These are phyloP conservation scores for Daldinia sp. DNA, from an alignment of 2,329 filamentous ascomycete genomes.

Conservation along the genomic window DNA sequence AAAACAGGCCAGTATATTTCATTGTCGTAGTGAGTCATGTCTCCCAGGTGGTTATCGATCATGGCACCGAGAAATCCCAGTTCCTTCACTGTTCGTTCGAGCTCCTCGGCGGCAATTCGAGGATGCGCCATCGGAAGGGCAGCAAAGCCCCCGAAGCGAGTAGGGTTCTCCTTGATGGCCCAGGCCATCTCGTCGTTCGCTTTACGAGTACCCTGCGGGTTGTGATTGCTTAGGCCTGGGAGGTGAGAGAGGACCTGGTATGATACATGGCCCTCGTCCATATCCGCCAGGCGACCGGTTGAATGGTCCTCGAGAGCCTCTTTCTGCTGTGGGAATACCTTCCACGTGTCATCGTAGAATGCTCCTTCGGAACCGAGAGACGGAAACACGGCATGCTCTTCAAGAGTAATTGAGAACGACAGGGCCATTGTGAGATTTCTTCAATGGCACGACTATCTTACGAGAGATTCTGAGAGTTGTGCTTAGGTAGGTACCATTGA, in stretches of 20 bases:
- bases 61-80: slow-evolving; percentile 48
- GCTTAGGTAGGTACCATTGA: too few relatives aligned
- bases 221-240: slow-evolving; percentile 31
- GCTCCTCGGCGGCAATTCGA: slow-evolving; percentile 42
- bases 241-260: slow-evolving; percentile 42
- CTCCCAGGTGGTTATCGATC: slow-evolving; percentile 41
- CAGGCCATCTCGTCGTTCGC: slow-evolving; percentile 42
- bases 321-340: slow-evolving; percentile 14
- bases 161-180: slow-evolving; percentile 38
- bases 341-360: slow-evolving; percentile 4
- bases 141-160: slow-evolving; percentile 45
- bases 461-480: background rate
- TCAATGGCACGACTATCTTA: background rate
- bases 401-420: slow-evolving; percentile 27
- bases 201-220: slow-evolving; percentile 28
- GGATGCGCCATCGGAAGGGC: slow-evolving; percentile 46
- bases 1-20: slow-evolving; percentile 44
- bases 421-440: background rate
- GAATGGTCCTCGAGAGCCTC: slow-evolving; percentile 17
- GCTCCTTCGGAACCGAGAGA: background rate
- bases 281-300: slow-evolving; percentile 32
- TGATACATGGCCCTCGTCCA: slow-evolving; percentile 40
- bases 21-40: slow-evolving; percentile 46
- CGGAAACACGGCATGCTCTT: slow-evolving; percentile 29
- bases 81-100: slow-evolving; percentile 43